Percentiles rank a stretch among this genome's conserved stretches.
Evolutionary conservation across 2,329 filamentous ascomycete genomes (phyloP).

Genomic region (Alternaria tenuissima): DNA sequence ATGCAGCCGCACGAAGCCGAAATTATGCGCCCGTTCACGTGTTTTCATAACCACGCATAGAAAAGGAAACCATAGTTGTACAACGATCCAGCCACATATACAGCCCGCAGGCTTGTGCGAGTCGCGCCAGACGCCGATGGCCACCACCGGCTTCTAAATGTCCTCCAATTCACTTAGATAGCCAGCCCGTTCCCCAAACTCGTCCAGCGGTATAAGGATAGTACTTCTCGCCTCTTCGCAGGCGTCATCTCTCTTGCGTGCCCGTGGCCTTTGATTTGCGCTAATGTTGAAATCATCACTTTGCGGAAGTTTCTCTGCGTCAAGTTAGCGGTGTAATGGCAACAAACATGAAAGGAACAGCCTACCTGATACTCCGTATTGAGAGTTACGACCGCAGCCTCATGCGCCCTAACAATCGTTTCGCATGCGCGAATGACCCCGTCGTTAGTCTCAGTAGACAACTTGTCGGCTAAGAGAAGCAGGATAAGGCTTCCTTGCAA

Average conservation of each 20-base stretch:
- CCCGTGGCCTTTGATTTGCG: constrained; percentile 49
- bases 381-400: constrained; percentile 94
- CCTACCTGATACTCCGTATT: constrained; percentile 90
- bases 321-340: constrained; percentile 9
- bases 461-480: constrained; percentile 86
- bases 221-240: constrained; percentile 55
- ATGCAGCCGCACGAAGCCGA: background rate
- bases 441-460: constrained; percentile 82
- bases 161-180: constrained; percentile 28
- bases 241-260: constrained; percentile 49
- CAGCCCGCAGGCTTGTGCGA: background rate
- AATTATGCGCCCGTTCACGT: background rate
- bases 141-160: background rate
- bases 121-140: background rate
- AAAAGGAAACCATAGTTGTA: constrained; percentile 1
- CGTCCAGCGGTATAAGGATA: constrained; percentile 65
- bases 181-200: constrained; percentile 52
- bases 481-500: constrained; percentile 89
- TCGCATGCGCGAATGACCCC: constrained; percentile 89
- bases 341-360: background rate
- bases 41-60: background rate
- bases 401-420: constrained; percentile 90
- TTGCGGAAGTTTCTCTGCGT: constrained; percentile 63
- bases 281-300: constrained; percentile 57
- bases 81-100: background rate